Conservation (phyloP, 208 protist species). For the Trypanosoma congolense region DNA sequence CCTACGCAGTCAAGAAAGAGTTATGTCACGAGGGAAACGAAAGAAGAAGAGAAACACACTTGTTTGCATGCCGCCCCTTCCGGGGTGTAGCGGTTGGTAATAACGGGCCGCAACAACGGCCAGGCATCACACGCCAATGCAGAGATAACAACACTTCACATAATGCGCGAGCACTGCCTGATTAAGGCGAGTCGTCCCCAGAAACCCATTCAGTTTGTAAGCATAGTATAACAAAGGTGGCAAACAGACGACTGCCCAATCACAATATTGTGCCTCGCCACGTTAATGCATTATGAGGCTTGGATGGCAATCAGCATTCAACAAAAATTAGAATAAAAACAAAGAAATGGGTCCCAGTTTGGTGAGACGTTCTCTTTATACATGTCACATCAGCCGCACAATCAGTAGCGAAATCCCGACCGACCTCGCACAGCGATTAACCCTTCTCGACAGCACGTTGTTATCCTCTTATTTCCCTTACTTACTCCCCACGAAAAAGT, state of each 20-base stretch:
- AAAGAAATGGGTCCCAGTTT: background rate
- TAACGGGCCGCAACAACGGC: too few species aligned
- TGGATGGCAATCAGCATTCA: background rate
- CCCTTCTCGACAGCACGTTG: background rate
- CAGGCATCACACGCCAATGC: background rate
- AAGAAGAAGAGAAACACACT: too few species aligned
- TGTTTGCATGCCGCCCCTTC: too few species aligned
- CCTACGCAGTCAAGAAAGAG: too few species aligned
- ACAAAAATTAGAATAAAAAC: background rate
- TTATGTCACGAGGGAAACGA: too few species aligned
- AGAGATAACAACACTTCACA: background rate
- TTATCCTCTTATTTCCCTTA: background rate
- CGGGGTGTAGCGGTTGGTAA: too few species aligned
- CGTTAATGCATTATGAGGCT: background rate
- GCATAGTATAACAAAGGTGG: background rate
- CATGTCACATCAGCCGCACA: background rate
- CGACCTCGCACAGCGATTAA: background rate
- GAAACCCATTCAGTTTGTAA: background rate
- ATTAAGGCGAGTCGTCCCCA: background rate
- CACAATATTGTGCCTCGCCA: background rate
- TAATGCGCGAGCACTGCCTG: background rate
- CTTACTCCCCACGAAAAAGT: background rate
- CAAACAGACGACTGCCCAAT: background rate
- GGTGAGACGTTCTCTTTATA: background rate
- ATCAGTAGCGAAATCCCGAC: background rate